phyloP scores from a whole-genome alignment of 371 early-diverging fungal genomes.

The Mortierella sp. region DNA sequence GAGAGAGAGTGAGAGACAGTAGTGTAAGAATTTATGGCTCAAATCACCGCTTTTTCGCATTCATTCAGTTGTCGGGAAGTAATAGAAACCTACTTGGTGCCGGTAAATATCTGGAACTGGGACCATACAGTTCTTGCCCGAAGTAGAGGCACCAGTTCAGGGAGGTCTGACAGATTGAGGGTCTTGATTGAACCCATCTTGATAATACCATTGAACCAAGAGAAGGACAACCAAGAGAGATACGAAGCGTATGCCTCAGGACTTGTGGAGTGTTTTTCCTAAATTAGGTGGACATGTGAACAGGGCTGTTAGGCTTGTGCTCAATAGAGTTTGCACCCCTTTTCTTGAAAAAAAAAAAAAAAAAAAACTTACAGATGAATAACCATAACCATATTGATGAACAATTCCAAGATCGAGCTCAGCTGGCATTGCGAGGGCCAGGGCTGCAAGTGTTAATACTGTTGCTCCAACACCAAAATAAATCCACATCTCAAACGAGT shows the following conservation, averaged over 20 bases:
- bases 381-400: slow-evolving; percentile 44
- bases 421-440: slow-evolving; percentile 46
- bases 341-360: background rate
- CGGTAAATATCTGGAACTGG: slow-evolving; percentile 36
- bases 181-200: slow-evolving; percentile 51
- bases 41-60: too few species aligned
- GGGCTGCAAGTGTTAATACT: slow-evolving; percentile 10
- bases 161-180: slow-evolving; percentile 40
- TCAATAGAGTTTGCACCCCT: slow-evolving; percentile 9
- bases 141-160: slow-evolving; percentile 51
- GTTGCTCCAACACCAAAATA: slow-evolving; percentile 18
- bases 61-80: too few species aligned
- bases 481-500: slow-evolving; percentile 21
- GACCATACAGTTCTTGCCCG: slow-evolving; percentile 51
- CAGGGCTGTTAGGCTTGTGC: too few species aligned
- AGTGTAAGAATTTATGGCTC: too few species aligned
- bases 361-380: slow-evolving; percentile 42
- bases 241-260: slow-evolving; percentile 50
- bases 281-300: background rate
- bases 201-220: slow-evolving; percentile 55
- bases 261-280: slow-evolving; percentile 49
- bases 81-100: background rate
- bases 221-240: slow-evolving; percentile 46
- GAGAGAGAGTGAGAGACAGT: too few species aligned
- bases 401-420: slow-evolving; percentile 52